Evolutionary conservation across 129 eudicot species (phyloP).

Genomic region (Helichrysum umbraculigerum): DNA sequence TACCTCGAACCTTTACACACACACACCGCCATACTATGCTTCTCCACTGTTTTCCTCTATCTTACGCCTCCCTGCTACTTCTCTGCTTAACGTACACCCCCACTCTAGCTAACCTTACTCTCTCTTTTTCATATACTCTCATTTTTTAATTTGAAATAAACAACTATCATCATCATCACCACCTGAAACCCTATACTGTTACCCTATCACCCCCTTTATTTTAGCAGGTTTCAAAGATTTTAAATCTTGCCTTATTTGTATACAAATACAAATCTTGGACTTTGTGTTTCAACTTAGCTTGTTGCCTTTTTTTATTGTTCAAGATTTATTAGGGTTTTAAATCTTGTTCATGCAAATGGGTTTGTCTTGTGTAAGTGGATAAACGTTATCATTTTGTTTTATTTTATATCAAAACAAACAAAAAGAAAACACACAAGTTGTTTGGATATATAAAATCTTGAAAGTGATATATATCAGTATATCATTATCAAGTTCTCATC

Average conservation of each 20-base stretch:
- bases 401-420: slow-evolving; percentile 15
- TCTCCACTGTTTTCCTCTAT: slow-evolving; percentile 5
- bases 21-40: slow-evolving; percentile 33
- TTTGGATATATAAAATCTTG: slow-evolving; percentile 25
- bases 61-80: slow-evolving; percentile 26
- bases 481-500: slow-evolving; percentile 13
- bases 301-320: slow-evolving; percentile 4
- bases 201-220: slow-evolving; percentile 1
- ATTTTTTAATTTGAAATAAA: no score
- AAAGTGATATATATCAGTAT: slow-evolving; percentile 22
- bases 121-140: background rate
- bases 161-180: background rate
- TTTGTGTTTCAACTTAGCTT: slow-evolving; percentile 22
- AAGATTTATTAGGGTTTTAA: slow-evolving; percentile 27
- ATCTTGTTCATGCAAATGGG: slow-evolving; percentile 31
- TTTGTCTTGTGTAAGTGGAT: slow-evolving; percentile 14
- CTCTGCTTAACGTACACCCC: slow-evolving; percentile 41
- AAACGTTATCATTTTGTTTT: slow-evolving; percentile 25
- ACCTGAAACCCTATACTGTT: slow-evolving; percentile 17
- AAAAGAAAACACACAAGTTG: background rate
- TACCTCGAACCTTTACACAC: slow-evolving; percentile 30
- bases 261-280: background rate
- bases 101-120: background rate
- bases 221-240: slow-evolving; percentile 20
- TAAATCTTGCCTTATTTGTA: slow-evolving; percentile 31